Evolutionary conservation across 1,284 basidiomycete genomes (phyloP).

Genomic region (Cutaneotrichosporon spelunceum): DNA sequence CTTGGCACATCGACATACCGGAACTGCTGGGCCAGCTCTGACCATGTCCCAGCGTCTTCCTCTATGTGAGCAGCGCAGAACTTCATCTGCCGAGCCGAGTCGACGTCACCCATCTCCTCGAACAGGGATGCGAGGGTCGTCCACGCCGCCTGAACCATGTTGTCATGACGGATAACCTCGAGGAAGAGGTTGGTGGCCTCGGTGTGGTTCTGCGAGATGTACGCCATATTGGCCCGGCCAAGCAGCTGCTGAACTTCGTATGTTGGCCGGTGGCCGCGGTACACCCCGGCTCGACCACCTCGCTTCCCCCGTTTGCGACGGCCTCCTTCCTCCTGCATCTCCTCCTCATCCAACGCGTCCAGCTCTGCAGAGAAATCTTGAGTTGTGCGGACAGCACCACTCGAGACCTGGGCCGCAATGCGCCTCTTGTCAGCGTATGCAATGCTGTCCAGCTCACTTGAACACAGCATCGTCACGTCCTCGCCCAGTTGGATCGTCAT

Average conservation of each 20-base stretch:
- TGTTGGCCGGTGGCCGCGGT: constrained; percentile 60
- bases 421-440: constrained; percentile 24
- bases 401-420: constrained; percentile 36
- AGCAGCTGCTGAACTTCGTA: constrained; percentile 77
- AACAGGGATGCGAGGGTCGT: constrained; percentile 77
- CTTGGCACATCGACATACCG: constrained; percentile 54
- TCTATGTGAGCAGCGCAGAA: constrained; percentile 88
- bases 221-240: constrained; percentile 83
- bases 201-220: constrained; percentile 64
- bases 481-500: constrained; percentile 8
- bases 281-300: constrained; percentile 5
- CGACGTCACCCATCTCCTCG: constrained; percentile 63
- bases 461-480: constrained; percentile 32
- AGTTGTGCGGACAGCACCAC: constrained; percentile 9
- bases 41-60: constrained; percentile 84
- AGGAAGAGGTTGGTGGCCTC: constrained; percentile 76
- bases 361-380: constrained; percentile 24
- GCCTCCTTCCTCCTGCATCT: constrained; percentile 21
- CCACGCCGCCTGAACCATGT: constrained; percentile 79
- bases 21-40: constrained; percentile 69
- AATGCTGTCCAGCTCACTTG: constrained; percentile 24
- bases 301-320: constrained; percentile 6
- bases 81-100: constrained; percentile 74
- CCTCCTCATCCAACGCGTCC: constrained; percentile 32
- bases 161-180: constrained; percentile 91